Evolutionary conservation across 106 monocot species (phyloP).

Genomic region (Iris macrosiphon): DNA sequence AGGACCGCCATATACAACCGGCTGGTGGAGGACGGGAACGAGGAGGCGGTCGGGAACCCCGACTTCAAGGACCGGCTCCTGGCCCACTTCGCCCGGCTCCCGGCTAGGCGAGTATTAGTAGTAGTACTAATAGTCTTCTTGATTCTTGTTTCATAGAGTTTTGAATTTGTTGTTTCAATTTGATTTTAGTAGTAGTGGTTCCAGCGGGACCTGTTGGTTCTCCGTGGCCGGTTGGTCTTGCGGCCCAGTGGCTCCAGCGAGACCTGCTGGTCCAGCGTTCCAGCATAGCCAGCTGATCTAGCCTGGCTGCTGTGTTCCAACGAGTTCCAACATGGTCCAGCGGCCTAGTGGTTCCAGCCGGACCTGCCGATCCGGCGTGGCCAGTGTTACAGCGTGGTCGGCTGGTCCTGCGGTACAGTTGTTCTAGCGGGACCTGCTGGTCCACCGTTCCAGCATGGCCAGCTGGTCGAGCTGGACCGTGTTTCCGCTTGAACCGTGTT

Average conservation of each 20-base stretch:
- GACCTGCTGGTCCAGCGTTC: too few species aligned
- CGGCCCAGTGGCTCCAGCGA: neutral
- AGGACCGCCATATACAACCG: constrained; percentile 39
- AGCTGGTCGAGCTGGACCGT: too few species aligned
- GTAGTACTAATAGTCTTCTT: neutral
- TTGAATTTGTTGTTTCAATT: neutral
- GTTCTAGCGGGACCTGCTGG: too few species aligned
- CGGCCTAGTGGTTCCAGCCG: too few species aligned
- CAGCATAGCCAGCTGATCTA: neutral
- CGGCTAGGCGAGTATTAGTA: constrained; percentile 46
- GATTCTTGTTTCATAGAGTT: neutral
- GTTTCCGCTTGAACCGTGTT: too few species aligned
- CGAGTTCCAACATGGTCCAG: too few species aligned
- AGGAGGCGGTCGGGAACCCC: constrained; percentile 47
- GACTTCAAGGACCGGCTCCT: constrained; percentile 43
- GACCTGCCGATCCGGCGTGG: too few species aligned
- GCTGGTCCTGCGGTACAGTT: too few species aligned
- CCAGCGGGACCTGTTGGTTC: neutral
- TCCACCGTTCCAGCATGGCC: too few species aligned
- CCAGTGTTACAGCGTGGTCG: too few species aligned
- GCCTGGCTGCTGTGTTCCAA: neutral
- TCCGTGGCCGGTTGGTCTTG: too few species aligned
- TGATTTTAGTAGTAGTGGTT: neutral
- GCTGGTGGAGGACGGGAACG: constrained; percentile 46
- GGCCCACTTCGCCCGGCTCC: constrained; percentile 69